Evolutionary conservation across 345 rosid genomes (phyloP).

Genomic region (Citrus mangshanensis): DNA sequence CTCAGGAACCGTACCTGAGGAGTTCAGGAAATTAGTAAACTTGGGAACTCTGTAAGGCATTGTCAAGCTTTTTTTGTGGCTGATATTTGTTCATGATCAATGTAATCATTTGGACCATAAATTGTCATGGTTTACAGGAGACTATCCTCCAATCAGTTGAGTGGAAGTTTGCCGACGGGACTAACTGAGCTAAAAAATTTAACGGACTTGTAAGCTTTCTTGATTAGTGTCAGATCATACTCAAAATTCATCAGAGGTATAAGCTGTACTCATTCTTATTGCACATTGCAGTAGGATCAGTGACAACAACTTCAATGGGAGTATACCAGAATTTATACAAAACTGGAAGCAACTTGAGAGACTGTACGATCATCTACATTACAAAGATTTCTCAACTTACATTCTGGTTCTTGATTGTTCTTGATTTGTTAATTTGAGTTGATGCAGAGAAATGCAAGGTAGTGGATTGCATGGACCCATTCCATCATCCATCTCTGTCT

Average conservation of each 20-base stretch:
- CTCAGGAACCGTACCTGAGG: constrained; percentile 43
- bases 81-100: not conserved
- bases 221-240: not conserved
- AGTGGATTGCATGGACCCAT: constrained; percentile 38
- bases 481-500: constrained; percentile 26
- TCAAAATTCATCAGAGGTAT: not conserved
- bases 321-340: constrained; percentile 49
- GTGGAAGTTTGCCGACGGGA: constrained; percentile 45
- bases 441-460: constrained; percentile 35
- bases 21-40: constrained; percentile 42
- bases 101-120: not conserved
- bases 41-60: constrained; percentile 43
- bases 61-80: constrained; percentile 1
- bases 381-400: not conserved
- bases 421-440: constrained; percentile 2
- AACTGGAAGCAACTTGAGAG: constrained; percentile 48
- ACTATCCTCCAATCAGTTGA: constrained; percentile 52
- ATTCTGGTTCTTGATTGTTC: not conserved
- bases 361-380: constrained; percentile 39
- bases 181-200: constrained; percentile 41
- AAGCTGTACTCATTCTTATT: not conserved
- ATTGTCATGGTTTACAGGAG: constrained; percentile 31
- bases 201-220: constrained; percentile 42
- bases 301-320: constrained; percentile 57
- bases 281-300: constrained; percentile 50